These are phyloP conservation scores for Raffaelea arxii DNA, from an alignment of 2,329 filamentous ascomycete genomes.

Conservation along the genomic window DNA sequence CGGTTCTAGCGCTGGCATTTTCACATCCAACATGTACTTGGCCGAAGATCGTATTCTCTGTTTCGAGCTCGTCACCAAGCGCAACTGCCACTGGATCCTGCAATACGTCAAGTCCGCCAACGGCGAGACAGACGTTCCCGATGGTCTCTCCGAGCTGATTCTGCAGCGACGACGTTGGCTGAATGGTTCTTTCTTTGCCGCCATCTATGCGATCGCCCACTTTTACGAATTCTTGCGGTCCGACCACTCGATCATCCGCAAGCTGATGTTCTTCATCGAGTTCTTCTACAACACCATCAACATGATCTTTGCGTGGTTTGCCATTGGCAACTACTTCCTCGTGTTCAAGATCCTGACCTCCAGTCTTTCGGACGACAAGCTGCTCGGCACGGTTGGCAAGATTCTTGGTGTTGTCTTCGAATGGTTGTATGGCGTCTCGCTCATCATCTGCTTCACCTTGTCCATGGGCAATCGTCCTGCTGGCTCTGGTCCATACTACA, in stretches of 20 bases:
- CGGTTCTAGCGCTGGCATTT: slow-evolving; percentile 84
- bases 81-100: slow-evolving; percentile 94
- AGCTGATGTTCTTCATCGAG: slow-evolving; percentile 83
- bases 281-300: slow-evolving; percentile 91
- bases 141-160: slow-evolving; percentile 88
- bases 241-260: slow-evolving; percentile 77
- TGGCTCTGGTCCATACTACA: slow-evolving; percentile 87
- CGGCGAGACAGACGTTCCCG: slow-evolving; percentile 94
- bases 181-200: slow-evolving; percentile 97
- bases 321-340: slow-evolving; percentile 96
- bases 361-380: slow-evolving; percentile 58
- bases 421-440: slow-evolving; percentile 86
- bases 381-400: slow-evolving; percentile 68
- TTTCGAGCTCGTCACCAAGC: slow-evolving; percentile 95
- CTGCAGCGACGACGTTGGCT: slow-evolving; percentile 93
- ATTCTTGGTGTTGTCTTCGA: slow-evolving; percentile 86
- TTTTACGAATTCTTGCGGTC: slow-evolving; percentile 95
- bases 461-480: slow-evolving; percentile 90
- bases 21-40: slow-evolving; percentile 98
- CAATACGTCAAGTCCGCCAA: slow-evolving; percentile 98
- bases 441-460: slow-evolving; percentile 91
- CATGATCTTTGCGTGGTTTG: slow-evolving; percentile 99
- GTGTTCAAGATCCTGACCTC: slow-evolving; percentile 95
- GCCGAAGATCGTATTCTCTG: slow-evolving; percentile 98
- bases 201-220: slow-evolving; percentile 88